A percentile compares a stretch with the other conserved stretches of the same genome.
These are phyloP conservation scores for Fusarium sterilihyphosum DNA, from an alignment of 2,329 filamentous ascomycete species.

Conservation along the genomic window DNA sequence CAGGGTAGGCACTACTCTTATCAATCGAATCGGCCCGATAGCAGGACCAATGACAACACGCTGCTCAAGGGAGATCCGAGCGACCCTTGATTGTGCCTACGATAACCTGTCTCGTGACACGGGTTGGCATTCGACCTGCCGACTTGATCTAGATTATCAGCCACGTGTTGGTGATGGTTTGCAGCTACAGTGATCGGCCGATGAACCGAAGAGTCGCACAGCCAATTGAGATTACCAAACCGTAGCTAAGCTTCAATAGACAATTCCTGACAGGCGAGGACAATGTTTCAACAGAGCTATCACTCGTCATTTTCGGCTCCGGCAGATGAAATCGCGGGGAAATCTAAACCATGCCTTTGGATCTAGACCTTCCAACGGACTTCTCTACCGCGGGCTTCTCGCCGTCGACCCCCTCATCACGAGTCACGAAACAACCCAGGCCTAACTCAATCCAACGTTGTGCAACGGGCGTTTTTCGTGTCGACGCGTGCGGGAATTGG, in stretches of 20 bases:
- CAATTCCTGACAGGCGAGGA: neutral
- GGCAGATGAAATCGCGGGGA: neutral
- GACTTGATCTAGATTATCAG: neutral
- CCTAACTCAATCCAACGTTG: neutral
- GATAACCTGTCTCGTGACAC: neutral
- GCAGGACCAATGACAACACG: neutral
- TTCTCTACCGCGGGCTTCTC: slow-evolving; percentile 4
- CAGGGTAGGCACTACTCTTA: neutral
- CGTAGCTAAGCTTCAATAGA: neutral
- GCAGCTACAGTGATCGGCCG: neutral
- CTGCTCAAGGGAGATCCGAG: fast-evolving
- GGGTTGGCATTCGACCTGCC: neutral
- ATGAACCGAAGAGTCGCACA: neutral
- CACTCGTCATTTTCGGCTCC: neutral
- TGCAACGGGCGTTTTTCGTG: neutral
- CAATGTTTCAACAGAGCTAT: neutral
- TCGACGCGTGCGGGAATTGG: neutral
- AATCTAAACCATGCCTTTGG: neutral
- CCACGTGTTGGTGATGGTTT: neutral
- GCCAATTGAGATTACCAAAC: neutral
- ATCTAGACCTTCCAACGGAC: neutral
- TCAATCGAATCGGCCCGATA: neutral
- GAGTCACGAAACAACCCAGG: neutral
- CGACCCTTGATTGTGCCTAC: neutral
- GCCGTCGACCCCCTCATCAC: neutral